Percentiles rank a stretch among this genome's conserved stretches.
Conservation (phyloP, 495 filamentous ascomycete species). For the Aspergillus bertholletiae region DNA sequence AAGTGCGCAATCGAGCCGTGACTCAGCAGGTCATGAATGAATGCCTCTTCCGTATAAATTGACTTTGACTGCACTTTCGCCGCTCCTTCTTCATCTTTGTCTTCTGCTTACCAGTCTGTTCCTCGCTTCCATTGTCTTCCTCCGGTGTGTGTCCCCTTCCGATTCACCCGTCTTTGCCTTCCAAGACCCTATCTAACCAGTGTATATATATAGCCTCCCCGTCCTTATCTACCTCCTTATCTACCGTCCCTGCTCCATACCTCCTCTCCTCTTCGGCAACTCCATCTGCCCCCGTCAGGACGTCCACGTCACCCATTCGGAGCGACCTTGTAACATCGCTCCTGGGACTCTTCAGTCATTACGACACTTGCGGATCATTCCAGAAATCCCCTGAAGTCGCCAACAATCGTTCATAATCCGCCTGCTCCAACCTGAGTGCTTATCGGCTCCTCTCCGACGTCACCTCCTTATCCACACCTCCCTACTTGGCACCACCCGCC, state of each 20-base stretch:
- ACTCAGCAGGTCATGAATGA: conserved; percentile 18
- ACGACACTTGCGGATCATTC: not conserved
- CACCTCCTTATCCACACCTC: conserved; percentile 10
- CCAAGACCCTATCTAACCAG: not conserved
- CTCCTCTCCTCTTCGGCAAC: conserved; percentile 30
- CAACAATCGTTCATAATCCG: conserved; percentile 6
- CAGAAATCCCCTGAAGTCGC: not conserved
- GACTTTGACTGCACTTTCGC: conserved; percentile 22
- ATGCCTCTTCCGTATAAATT: conserved; percentile 22
- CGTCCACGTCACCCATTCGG: not conserved
- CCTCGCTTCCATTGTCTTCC: conserved; percentile 1
- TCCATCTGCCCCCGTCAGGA: conserved; percentile 22
- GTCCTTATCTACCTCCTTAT: conserved; percentile 7
- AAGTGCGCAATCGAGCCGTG: conserved; percentile 10
- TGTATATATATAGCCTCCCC: conserved; percentile 5
- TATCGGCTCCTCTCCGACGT: conserved; percentile 16
- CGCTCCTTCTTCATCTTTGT: conserved; percentile 13
- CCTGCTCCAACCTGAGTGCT: conserved; percentile 34
- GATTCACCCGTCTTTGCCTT: not conserved
- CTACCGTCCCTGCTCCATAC: conserved; percentile 13
- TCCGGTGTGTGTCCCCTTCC: not conserved
- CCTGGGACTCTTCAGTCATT: not conserved
- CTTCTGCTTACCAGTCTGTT: conserved; percentile 3
- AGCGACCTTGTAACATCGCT: not conserved
- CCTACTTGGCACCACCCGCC: conserved; percentile 17